phyloP scores from a whole-genome alignment of 2,329 filamentous ascomycete species.

The Phaeosphaeriaceae sp. region DNA sequence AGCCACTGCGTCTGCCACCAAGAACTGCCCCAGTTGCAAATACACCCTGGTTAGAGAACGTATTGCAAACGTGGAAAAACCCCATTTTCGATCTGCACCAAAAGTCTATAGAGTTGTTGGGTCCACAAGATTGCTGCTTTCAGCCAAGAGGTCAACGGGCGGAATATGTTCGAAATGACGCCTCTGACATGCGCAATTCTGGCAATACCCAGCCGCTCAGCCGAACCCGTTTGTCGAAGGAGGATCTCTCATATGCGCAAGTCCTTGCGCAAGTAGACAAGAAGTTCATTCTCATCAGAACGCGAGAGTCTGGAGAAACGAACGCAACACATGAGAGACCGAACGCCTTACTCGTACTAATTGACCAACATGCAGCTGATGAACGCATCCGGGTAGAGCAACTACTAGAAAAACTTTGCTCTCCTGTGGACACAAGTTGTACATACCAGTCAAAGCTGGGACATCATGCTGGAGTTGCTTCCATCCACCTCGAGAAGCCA shows the following conservation, averaged over 20 bases:
- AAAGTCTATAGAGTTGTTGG: constrained; percentile 50
- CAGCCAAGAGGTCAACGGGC: not conserved
- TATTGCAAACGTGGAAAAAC: constrained; percentile 75
- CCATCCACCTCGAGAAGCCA: constrained; percentile 54
- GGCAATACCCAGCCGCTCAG: not conserved
- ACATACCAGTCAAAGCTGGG: constrained; percentile 43
- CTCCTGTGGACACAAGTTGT: constrained; percentile 22
- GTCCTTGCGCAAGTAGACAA: constrained; percentile 84
- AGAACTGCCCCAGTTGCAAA: constrained; percentile 14
- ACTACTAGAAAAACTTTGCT: constrained; percentile 68
- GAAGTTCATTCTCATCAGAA: constrained; percentile 82
- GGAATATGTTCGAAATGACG: not conserved
- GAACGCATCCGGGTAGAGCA: constrained; percentile 82
- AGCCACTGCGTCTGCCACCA: constrained; percentile 41
- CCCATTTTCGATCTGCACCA: constrained; percentile 70
- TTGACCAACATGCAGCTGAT: constrained; percentile 96
- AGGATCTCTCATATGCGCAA: constrained; percentile 58
- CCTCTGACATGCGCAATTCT: not conserved
- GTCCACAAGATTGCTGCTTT: constrained; percentile 21
- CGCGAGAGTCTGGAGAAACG: constrained; percentile 15
- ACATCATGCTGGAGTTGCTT: constrained; percentile 37
- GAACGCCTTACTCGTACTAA: constrained; percentile 66
- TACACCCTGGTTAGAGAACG: constrained; percentile 63
- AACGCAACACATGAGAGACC: not conserved
- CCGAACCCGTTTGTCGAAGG: constrained; percentile 63